Percentiles rank a stretch among this genome's conserved stretches.
These are phyloP conservation scores for Elsinoe necatrix DNA, from an alignment of 2,329 filamentous ascomycete genomes.

Conservation along the genomic window DNA sequence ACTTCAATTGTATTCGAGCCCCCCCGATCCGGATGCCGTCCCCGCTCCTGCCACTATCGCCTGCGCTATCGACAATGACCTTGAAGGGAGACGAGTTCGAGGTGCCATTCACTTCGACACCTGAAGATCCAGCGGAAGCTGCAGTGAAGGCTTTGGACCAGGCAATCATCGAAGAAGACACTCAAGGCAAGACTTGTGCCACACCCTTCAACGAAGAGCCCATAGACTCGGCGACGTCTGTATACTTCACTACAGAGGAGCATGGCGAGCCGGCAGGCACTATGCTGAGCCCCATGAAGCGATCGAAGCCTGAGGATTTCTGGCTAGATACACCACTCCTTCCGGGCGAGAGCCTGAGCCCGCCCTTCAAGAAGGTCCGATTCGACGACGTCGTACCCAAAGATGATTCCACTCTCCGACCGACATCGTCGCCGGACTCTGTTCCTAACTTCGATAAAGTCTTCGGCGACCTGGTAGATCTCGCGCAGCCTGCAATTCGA, in stretches of 20 bases:
- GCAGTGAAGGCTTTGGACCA: constrained; percentile 24
- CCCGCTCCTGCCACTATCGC: constrained; percentile 40
- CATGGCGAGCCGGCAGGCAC: constrained; percentile 17
- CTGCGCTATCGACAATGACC: constrained; percentile 22
- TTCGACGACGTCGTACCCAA: constrained; percentile 32
- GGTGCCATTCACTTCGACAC: constrained; percentile 24
- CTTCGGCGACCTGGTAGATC: constrained; percentile 29
- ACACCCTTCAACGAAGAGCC: constrained; percentile 13
- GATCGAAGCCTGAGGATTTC: constrained; percentile 29
- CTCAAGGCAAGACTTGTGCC: neutral
- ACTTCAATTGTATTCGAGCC: neutral
- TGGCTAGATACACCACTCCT: constrained; percentile 42
- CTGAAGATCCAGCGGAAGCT: constrained; percentile 24
- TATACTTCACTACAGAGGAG: constrained; percentile 22
- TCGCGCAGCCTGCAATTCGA: constrained; percentile 31
- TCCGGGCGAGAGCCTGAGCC: constrained; percentile 31
- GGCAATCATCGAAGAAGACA: constrained; percentile 22
- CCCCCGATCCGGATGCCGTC: constrained; percentile 31
- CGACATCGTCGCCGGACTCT: constrained; percentile 25
- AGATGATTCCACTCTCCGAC: constrained; percentile 29
- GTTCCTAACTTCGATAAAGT: constrained; percentile 29
- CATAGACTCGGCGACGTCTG: neutral
- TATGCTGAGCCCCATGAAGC: constrained; percentile 27
- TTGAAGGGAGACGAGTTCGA: constrained; percentile 22
- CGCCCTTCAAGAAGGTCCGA: constrained; percentile 34